phyloP scores from a whole-genome alignment of 306 rosid genomes.

The Inga leiocalycina region DNA sequence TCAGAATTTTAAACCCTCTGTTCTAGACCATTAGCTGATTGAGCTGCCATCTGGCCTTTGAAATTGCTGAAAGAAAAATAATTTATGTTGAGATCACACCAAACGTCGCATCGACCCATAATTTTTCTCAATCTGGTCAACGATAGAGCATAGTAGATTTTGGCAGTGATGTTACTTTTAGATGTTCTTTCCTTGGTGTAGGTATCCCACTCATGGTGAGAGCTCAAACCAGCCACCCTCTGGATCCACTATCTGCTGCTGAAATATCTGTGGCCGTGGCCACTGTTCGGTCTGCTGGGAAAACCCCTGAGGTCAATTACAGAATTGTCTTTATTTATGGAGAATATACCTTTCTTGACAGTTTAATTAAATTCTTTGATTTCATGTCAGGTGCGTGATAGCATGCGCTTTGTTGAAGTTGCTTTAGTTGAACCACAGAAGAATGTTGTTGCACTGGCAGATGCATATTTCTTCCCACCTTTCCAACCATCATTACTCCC shows the following conservation, averaged over 20 bases:
- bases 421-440: conserved; percentile 76
- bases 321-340: background rate
- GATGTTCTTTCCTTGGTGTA: conserved; percentile 31
- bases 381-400: conserved; percentile 64
- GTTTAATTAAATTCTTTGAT: conserved; percentile 27
- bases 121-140: conserved; percentile 11
- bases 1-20: background rate
- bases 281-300: conserved; percentile 83
- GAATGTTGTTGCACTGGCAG: conserved; percentile 79
- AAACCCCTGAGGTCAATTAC: conserved; percentile 73
- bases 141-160: background rate
- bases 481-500: conserved; percentile 86
- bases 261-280: conserved; percentile 86
- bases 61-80: background rate
- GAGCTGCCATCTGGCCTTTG: conserved; percentile 3
- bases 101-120: background rate
- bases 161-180: background rate
- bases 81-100: background rate
- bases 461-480: conserved; percentile 89
- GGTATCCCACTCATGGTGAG: conserved; percentile 69
- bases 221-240: conserved; percentile 76
- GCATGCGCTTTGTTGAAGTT: conserved; percentile 80
- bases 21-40: conserved; percentile 9
- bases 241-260: conserved; percentile 83
- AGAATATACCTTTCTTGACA: conserved; percentile 15